Conservation (phyloP, 352 stramenopile species). For the Pythium oligandrum region DNA sequence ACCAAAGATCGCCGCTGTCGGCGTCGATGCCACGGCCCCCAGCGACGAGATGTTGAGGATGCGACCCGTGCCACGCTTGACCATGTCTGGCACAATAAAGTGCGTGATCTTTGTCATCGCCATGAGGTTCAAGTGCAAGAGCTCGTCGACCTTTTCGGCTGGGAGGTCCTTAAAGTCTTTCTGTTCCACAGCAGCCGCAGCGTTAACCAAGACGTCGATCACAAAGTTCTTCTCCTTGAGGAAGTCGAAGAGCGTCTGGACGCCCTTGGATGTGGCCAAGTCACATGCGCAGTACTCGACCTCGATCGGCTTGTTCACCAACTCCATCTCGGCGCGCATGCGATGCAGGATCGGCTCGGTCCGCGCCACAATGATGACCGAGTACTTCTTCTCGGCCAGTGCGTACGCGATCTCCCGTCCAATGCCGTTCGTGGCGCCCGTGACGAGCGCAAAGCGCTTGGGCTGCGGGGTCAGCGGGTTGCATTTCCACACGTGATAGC, state of each 20-base stretch:
- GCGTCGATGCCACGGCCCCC: slow-evolving; percentile 39
- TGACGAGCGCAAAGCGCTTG: slow-evolving; percentile 66
- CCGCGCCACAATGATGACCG: slow-evolving; percentile 61
- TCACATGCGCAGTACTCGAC: slow-evolving; percentile 61
- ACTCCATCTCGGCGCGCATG: slow-evolving; percentile 71
- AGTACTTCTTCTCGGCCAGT: slow-evolving; percentile 78
- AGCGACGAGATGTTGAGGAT: slow-evolving; percentile 83
- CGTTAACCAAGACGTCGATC: slow-evolving; percentile 86
- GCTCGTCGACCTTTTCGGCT: slow-evolving; percentile 36
- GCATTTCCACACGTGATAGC: slow-evolving; percentile 67
- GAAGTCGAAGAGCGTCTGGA: slow-evolving; percentile 53
- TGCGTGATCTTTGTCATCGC: slow-evolving; percentile 47
- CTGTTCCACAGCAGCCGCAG: slow-evolving; percentile 41
- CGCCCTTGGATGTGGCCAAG: slow-evolving; percentile 40
- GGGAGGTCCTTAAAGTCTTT: slow-evolving; percentile 42
- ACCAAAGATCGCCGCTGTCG: slow-evolving; percentile 67
- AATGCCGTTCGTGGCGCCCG: slow-evolving; percentile 66
- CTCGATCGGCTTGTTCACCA: slow-evolving; percentile 55
- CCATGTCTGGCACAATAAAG: slow-evolving; percentile 61
- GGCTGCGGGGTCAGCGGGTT: slow-evolving; percentile 38
- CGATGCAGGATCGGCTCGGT: slow-evolving; percentile 54
- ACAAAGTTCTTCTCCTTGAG: slow-evolving; percentile 51
- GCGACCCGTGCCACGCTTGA: slow-evolving; percentile 49
- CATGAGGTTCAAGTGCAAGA: slow-evolving; percentile 71
- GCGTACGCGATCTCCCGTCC: slow-evolving; percentile 75